Conservation (phyloP, 768 basidiomycete genomes). For the Psilocybe azurescens region DNA sequence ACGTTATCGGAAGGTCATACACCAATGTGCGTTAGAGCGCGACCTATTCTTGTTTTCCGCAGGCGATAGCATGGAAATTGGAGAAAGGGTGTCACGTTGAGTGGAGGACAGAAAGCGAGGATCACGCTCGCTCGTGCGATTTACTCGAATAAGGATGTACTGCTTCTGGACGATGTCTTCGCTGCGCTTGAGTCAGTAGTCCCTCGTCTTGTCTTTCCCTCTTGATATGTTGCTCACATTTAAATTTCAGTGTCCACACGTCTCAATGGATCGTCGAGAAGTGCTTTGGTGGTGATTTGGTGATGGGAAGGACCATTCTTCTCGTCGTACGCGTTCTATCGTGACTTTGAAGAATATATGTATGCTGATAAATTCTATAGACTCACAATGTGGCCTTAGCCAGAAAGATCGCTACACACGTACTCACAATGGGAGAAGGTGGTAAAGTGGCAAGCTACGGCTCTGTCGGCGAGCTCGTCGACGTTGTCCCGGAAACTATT, state of each 20-base stretch:
- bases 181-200: conserved; percentile 55
- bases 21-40: conserved; percentile 72
- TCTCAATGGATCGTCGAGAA: conserved; percentile 81
- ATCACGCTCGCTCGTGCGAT: conserved; percentile 49
- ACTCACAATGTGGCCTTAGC: conserved; percentile 57
- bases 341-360: too few species aligned
- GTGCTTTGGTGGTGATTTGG: conserved; percentile 78
- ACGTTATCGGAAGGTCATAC: conserved; percentile 73
- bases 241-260: conserved; percentile 60
- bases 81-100: conserved; percentile 66
- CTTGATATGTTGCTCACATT: background rate
- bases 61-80: conserved; percentile 70
- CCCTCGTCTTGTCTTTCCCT: conserved; percentile 7
- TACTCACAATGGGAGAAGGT: conserved; percentile 58
- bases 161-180: conserved; percentile 76
- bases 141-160: conserved; percentile 56
- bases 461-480: conserved; percentile 49
- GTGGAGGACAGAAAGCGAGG: conserved; percentile 48
- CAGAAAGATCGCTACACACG: conserved; percentile 55
- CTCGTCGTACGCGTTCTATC: conserved; percentile 60
- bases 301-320: conserved; percentile 79
- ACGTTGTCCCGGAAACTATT: conserved; percentile 13
- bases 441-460: conserved; percentile 57
- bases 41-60: conserved; percentile 72
- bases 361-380: conserved; percentile 21